These are phyloP conservation scores for Irpex sp. DNA, from an alignment of 1,284 basidiomycete genomes.

Conservation along the genomic window DNA sequence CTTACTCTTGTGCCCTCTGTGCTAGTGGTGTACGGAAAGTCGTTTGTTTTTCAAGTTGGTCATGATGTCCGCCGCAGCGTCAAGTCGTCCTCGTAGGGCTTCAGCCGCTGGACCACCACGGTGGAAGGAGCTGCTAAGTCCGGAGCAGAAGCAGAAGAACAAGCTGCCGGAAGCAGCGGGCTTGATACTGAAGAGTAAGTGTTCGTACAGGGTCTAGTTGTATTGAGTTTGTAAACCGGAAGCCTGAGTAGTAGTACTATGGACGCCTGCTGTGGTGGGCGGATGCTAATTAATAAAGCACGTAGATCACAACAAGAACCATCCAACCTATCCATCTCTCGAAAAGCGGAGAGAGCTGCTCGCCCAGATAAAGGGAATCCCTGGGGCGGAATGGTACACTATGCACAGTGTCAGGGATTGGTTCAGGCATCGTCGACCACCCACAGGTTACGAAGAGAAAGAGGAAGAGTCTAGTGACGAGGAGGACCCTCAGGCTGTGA, in stretches of 20 bases:
- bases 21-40: background rate
- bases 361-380: too few relatives aligned
- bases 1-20: background rate
- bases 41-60: background rate
- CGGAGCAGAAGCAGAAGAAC: background rate
- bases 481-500: too few relatives aligned
- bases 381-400: too few relatives aligned
- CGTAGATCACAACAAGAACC: constrained; percentile 1
- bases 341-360: background rate
- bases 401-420: too few relatives aligned
- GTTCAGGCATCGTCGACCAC: too few relatives aligned
- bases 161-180: background rate
- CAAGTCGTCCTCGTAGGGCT: background rate
- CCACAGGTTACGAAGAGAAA: too few relatives aligned
- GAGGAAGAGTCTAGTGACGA: too few relatives aligned
- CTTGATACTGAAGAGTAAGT: background rate
- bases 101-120: background rate
- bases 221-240: background rate
- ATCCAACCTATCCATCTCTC: background rate
- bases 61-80: too few relatives aligned
- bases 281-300: background rate
- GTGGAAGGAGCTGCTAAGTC: background rate
- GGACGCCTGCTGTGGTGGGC: background rate
- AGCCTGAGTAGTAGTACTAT: background rate
- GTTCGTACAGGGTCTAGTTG: background rate